These are phyloP conservation scores for Inonotus hispidus DNA, from an alignment of 1,284 basidiomycete genomes.

Conservation along the genomic window DNA sequence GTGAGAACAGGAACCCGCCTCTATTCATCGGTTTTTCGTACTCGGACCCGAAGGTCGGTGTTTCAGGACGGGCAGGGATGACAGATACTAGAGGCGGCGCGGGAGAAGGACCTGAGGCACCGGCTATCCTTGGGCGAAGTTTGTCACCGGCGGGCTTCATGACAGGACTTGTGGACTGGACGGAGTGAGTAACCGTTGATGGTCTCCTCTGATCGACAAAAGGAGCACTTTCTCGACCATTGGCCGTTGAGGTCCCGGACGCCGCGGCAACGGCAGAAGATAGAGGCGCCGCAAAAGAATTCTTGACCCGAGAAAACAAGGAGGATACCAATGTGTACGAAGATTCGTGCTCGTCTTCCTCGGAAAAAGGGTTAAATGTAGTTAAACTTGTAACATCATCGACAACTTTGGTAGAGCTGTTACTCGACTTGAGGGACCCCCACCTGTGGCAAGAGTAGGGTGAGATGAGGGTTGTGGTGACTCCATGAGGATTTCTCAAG, in stretches of 20 bases:
- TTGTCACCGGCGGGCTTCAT: conserved; percentile 45
- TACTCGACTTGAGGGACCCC: conserved; percentile 53
- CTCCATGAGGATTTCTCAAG: conserved; percentile 20
- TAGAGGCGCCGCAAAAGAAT: conserved; percentile 60
- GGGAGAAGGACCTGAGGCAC: conserved; percentile 37
- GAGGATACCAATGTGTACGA: conserved; percentile 76
- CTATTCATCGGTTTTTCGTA: conserved; percentile 56
- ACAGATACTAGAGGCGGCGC: conserved; percentile 78
- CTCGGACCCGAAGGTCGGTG: conserved; percentile 58
- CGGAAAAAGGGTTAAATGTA: conserved; percentile 80
- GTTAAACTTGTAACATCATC: conserved; percentile 71
- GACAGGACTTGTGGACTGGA: conserved; percentile 42
- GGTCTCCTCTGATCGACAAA: conserved; percentile 50
- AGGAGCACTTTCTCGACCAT: conserved; percentile 23
- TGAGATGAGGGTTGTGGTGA: conserved; percentile 20
- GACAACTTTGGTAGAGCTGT: conserved; percentile 43
- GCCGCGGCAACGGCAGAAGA: conserved; percentile 42
- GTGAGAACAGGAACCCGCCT: conserved; percentile 40
- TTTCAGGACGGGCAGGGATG: conserved; percentile 72
- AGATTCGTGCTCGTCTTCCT: conserved; percentile 81
- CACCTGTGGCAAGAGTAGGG: conserved; percentile 28
- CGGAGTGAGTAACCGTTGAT: conserved; percentile 32
- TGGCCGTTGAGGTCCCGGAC: conserved; percentile 28
- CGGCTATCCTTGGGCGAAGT: conserved; percentile 47
- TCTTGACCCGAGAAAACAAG: conserved; percentile 72